Evolutionary conservation across 768 basidiomycete species (phyloP).

Genomic region (Pseudohyphozyma bogoriensis): DNA sequence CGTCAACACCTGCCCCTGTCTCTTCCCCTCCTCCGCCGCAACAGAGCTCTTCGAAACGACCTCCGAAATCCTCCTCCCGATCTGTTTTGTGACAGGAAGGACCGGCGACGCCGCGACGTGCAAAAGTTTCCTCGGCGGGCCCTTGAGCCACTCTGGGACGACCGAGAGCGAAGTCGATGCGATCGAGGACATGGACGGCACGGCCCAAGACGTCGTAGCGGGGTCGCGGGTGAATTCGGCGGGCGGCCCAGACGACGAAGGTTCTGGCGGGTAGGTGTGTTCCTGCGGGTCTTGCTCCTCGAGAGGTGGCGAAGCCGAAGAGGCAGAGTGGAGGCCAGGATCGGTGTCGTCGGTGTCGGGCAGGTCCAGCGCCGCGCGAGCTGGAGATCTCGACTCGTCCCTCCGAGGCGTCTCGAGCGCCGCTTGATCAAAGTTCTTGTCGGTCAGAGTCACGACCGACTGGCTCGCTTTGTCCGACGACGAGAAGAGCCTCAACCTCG

Average conservation of each 20-base stretch:
- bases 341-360: too few relatives aligned
- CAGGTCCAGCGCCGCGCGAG: background rate
- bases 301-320: background rate
- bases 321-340: background rate
- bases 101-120: background rate
- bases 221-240: background rate
- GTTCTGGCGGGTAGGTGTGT: slow-evolving; percentile 25
- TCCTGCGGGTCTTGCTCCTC: background rate
- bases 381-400: background rate
- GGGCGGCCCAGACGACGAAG: background rate
- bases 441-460: background rate
- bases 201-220: background rate
- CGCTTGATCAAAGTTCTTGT: too few relatives aligned
- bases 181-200: background rate
- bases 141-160: slow-evolving; percentile 5
- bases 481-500: slow-evolving; percentile 8
- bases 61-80: slow-evolving; percentile 17
- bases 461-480: background rate
- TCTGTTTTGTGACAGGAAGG: background rate
- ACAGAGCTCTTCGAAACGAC: slow-evolving; percentile 2
- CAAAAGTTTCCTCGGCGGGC: slow-evolving; percentile 11
- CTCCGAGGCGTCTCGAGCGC: too few relatives aligned
- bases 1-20: background rate
- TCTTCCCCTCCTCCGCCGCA: background rate
- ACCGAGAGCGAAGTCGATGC: background rate